These are phyloP conservation scores for Gnaphalium uliginosum DNA, from an alignment of 129 eudicot genomes.

Conservation along the genomic window DNA sequence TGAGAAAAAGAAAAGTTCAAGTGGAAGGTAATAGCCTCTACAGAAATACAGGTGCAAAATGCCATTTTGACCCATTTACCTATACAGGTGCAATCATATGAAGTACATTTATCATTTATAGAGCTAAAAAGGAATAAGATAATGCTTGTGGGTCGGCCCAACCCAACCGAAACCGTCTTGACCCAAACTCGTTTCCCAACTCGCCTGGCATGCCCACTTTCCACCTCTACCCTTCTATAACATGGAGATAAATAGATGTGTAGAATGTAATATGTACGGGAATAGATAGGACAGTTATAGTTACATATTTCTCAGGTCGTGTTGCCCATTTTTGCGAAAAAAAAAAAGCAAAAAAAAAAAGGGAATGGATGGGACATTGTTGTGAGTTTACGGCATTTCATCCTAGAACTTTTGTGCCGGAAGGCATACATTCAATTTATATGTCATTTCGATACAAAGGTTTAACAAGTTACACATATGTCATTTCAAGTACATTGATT, in stretches of 20 bases:
- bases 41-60: neutral
- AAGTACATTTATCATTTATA: neutral
- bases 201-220: neutral
- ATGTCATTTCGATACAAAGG: neutral
- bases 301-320: no score
- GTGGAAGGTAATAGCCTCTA: neutral
- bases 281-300: neutral
- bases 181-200: neutral
- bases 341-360: no score
- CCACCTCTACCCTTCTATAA: neutral
- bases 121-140: neutral
- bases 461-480: neutral
- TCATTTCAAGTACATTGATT: no score
- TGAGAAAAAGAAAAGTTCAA: neutral
- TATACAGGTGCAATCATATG: neutral
- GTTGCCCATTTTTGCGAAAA: no score
- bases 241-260: neutral
- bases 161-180: neutral
- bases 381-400: neutral
- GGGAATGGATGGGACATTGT: neutral
- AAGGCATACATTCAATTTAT: neutral
- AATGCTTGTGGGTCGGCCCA: neutral
- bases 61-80: neutral
- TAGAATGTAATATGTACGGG: neutral
- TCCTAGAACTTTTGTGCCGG: neutral